phyloP scores from a whole-genome alignment of 228 moss, liverwort and hornwort genomes.

The Sphagnum magellanicum region DNA sequence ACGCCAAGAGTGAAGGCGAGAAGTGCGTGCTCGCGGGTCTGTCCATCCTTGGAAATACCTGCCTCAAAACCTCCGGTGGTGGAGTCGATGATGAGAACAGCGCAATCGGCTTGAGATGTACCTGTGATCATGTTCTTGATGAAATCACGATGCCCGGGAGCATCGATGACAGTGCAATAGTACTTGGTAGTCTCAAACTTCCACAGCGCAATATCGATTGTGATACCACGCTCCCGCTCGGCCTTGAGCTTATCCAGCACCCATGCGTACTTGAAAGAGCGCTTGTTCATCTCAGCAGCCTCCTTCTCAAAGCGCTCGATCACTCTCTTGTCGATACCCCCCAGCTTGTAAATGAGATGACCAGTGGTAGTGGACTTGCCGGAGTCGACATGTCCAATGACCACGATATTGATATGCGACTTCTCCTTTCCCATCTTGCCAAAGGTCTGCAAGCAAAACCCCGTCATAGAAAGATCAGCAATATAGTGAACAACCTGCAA shows the following conservation, averaged over 20 bases:
- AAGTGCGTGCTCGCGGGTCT: slow-evolving; percentile 79
- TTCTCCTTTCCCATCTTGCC: slow-evolving; percentile 86
- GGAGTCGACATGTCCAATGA: slow-evolving; percentile 95
- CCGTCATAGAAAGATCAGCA: not conserved
- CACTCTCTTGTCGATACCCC: slow-evolving; percentile 87
- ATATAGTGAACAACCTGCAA: too few relatives aligned
- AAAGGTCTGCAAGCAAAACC: not conserved
- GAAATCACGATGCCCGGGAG: slow-evolving; percentile 70
- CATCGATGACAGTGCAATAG: slow-evolving; percentile 85
- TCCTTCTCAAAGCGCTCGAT: slow-evolving; percentile 96
- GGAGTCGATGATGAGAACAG: slow-evolving; percentile 51
- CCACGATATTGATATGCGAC: slow-evolving; percentile 82
- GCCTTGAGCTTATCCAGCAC: slow-evolving; percentile 88
- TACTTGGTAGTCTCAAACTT: slow-evolving; percentile 76
- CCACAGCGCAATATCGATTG: slow-evolving; percentile 80
- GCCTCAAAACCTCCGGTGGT: slow-evolving; percentile 64
- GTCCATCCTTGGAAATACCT: slow-evolving; percentile 75
- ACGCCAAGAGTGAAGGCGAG: slow-evolving; percentile 77
- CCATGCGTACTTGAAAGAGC: slow-evolving; percentile 94
- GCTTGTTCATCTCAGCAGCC: slow-evolving; percentile 92
- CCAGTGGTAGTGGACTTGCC: slow-evolving; percentile 94
- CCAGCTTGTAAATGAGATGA: slow-evolving; percentile 87
- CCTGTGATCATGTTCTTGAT: slow-evolving; percentile 25
- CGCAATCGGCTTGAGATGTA: slow-evolving; percentile 43
- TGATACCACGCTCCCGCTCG: slow-evolving; percentile 85